Evolutionary conservation across 1,284 basidiomycete genomes (phyloP).

Genomic region (Naganishia sp.): DNA sequence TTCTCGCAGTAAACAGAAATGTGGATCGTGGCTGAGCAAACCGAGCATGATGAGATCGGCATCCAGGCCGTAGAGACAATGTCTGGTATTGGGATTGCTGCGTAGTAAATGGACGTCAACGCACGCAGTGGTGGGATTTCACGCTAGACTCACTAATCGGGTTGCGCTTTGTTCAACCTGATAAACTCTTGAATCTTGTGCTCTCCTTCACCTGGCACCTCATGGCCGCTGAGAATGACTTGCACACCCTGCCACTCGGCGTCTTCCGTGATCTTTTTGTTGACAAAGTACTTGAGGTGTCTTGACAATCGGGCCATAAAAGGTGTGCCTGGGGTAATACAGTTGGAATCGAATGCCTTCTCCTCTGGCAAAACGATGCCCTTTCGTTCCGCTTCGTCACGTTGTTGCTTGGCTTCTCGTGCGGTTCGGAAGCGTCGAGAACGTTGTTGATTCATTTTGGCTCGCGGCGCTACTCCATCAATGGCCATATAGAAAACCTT

Average conservation of each 20-base stretch:
- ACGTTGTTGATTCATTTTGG: constrained; percentile 99
- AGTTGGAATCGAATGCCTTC: constrained; percentile 97
- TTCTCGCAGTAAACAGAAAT: constrained; percentile 95
- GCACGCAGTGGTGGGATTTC: background rate
- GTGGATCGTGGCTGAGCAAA: constrained; percentile 94
- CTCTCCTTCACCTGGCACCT: constrained; percentile 96
- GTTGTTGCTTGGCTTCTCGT: constrained; percentile 93
- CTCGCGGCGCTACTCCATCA: constrained; percentile 95
- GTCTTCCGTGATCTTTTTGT: constrained; percentile 95
- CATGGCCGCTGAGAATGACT: constrained; percentile 96
- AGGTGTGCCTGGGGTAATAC: constrained; percentile 96
- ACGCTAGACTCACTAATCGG: constrained; percentile 63
- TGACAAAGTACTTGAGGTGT: constrained; percentile 93
- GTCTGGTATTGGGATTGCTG: constrained; percentile 61
- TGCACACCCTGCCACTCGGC: constrained; percentile 89
- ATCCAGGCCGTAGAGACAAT: constrained; percentile 97
- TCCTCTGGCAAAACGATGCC: constrained; percentile 90
- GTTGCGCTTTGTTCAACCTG: constrained; percentile 87
- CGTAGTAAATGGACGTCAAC: constrained; percentile 4
- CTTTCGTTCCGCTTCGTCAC: constrained; percentile 72
- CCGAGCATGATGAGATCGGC: constrained; percentile 99
- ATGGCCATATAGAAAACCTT: constrained; percentile 98
- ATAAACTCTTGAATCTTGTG: constrained; percentile 99
- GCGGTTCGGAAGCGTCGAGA: constrained; percentile 89
- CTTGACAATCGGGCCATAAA: constrained; percentile 92